Percentiles rank a stretch among this genome's conserved stretches.
Conservation (phyloP, 208 protist genomes). For the Crithidia brevicula region DNA sequence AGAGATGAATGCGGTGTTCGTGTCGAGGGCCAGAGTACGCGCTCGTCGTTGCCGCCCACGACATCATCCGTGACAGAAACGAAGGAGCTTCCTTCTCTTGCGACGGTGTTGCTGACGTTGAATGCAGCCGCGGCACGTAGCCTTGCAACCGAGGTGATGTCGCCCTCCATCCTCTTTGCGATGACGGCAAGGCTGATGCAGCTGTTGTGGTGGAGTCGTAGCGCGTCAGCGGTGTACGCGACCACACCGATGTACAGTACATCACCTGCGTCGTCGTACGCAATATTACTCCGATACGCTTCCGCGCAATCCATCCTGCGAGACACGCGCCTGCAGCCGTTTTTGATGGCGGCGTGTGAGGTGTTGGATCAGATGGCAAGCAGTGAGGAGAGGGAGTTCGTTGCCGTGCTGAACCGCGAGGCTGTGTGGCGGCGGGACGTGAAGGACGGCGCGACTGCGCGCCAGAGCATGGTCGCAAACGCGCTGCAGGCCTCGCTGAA, state of each 20-base stretch:
- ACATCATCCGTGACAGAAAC: too few species aligned
- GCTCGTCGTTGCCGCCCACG: too few species aligned
- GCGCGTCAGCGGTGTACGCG: not conserved
- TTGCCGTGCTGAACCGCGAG: slow-evolving; percentile 21
- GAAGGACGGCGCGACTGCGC: not conserved
- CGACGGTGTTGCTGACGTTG: slow-evolving; percentile 2
- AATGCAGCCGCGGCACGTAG: not conserved
- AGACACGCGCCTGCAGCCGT: slow-evolving; percentile 6
- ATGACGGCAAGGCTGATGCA: slow-evolving; percentile 11
- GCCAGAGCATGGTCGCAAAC: too few species aligned
- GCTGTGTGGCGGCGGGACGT: slow-evolving; percentile 17
- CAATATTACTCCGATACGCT: slow-evolving; percentile 9
- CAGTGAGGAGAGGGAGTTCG: slow-evolving; percentile 4
- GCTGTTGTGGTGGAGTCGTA: not conserved
- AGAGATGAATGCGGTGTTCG: too few species aligned
- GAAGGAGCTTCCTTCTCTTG: not conserved
- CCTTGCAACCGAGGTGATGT: not conserved
- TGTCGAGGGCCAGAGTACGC: too few species aligned
- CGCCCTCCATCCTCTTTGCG: not conserved
- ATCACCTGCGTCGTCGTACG: slow-evolving; percentile 9
- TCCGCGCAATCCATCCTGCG: slow-evolving; percentile 19
- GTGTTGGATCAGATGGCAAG: slow-evolving; percentile 27
- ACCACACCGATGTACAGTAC: not conserved
- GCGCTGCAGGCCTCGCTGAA: too few species aligned
- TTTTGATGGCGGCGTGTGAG: slow-evolving; percentile 12